These are phyloP conservation scores for Vanderwaltozyma tropicalis DNA, from an alignment of 805 yeast genomes.

Conservation along the genomic window DNA sequence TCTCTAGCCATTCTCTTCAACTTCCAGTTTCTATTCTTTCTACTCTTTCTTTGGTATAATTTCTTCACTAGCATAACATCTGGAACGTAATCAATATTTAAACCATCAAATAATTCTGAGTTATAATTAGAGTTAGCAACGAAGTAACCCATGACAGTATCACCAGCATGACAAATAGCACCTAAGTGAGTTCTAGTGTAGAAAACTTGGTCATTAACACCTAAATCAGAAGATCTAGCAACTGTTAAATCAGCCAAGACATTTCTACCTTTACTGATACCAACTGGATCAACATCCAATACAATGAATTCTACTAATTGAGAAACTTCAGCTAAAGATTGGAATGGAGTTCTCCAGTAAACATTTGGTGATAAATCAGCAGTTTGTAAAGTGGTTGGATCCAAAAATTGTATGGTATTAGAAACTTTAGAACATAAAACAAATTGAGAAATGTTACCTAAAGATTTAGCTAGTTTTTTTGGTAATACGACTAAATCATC, in stretches of 20 bases:
- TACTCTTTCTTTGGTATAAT: constrained; percentile 68
- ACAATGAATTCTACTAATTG: constrained; percentile 81
- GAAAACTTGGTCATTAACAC: constrained; percentile 71
- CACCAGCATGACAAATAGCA: constrained; percentile 92
- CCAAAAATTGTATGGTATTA: constrained; percentile 76
- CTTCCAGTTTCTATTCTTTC: constrained; percentile 76
- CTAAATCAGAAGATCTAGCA: constrained; percentile 83
- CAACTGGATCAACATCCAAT: constrained; percentile 88
- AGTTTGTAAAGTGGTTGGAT: constrained; percentile 68
- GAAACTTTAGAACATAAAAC: constrained; percentile 79
- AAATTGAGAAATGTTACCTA: constrained; percentile 75
- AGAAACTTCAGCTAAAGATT: constrained; percentile 61
- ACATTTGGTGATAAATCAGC: constrained; percentile 62
- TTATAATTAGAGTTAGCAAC: constrained; percentile 79
- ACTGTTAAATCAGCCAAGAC: constrained; percentile 85
- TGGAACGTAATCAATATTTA: constrained; percentile 52
- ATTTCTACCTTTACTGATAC: constrained; percentile 61
- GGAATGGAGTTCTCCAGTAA: constrained; percentile 79
- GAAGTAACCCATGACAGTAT: constrained; percentile 86
- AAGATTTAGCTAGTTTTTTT: constrained; percentile 66
- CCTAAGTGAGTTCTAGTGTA: constrained; percentile 89
- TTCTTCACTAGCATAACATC: constrained; percentile 88
- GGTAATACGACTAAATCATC: constrained; percentile 94
- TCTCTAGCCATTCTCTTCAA: constrained; percentile 96
- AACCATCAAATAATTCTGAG: constrained; percentile 71